These are phyloP conservation scores for Yamadazyma nakazawae DNA, from an alignment of 805 yeast species.

Conservation along the genomic window DNA sequence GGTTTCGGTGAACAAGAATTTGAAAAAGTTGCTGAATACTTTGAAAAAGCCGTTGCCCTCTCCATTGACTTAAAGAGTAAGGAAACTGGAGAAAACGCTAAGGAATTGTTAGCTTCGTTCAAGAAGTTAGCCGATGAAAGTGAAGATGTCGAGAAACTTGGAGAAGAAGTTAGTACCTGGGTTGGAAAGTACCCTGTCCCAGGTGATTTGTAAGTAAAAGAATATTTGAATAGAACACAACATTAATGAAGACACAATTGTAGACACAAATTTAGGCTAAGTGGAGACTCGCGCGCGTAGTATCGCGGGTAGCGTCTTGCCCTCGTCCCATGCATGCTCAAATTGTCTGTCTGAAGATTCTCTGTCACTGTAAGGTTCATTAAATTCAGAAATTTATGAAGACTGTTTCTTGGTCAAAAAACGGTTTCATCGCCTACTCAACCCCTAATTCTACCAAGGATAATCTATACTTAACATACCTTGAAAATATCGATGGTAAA, in stretches of 20 bases:
- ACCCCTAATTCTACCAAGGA: conserved; percentile 34
- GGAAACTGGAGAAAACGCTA: conserved; percentile 56
- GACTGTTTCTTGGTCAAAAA: conserved; percentile 71
- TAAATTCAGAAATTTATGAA: background rate
- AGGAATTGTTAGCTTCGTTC: conserved; percentile 62
- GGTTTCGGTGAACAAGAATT: conserved; percentile 91
- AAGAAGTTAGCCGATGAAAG: conserved; percentile 65
- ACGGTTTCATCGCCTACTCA: conserved; percentile 78
- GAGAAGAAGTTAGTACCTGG: conserved; percentile 68
- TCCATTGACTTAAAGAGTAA: conserved; percentile 62
- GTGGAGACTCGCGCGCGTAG: too few relatives aligned
- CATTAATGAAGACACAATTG: background rate
- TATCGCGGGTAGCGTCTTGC: too few relatives aligned
- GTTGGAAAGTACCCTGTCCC: conserved; percentile 82
- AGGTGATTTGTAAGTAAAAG: conserved; percentile 50
- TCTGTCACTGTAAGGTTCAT: background rate
- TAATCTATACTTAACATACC: conserved; percentile 55
- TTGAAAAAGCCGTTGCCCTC: conserved; percentile 73
- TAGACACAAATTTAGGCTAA: too few relatives aligned
- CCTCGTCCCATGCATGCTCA: too few relatives aligned
- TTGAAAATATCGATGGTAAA: conserved; percentile 72
- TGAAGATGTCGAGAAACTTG: conserved; percentile 48
- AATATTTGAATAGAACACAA: background rate
- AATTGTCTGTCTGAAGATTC: background rate
- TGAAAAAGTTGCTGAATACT: conserved; percentile 70